Evolutionary conservation across 2,329 filamentous ascomycete genomes (phyloP), one percentile per base, ranked within the genome.

Genomic region (Neofusicoccum sp.): DNA sequence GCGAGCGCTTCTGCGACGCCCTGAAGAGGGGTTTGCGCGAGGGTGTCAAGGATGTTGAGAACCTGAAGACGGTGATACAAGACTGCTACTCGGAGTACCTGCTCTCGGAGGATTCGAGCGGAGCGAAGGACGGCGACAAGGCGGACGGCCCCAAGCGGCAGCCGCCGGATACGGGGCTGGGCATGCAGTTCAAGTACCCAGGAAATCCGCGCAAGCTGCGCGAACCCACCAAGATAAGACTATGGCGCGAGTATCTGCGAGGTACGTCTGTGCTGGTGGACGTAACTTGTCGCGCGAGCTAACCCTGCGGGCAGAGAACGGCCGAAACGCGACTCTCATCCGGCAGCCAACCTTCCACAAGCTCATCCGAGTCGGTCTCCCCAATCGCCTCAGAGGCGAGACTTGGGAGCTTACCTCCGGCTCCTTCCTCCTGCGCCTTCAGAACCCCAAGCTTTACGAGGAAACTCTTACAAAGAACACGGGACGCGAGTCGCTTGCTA

Each of bases 271-370:
- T 36, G 2, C 29, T 14, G 5, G 3, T 9, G n/a, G 8, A 6
- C 12, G 6, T 1, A 31, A 4, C 33, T 22, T 34, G 9, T 11
- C 37, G 54, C 22, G 29, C 16, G 12, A 12, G 33, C 61, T 62
- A 16, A 62, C 33, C 3, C 34, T 1, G 14, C 7, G 3, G 4
- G 66, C 66, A 83, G 95, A 98, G 74, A 98, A 98, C 73, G 95
- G 95, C 56, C 88, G 95, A 63, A 98, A 97, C 77, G 86, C 90
- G 61, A 98, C 93, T 1, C 80, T 99, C 59, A 89, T 99, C 64
- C 90, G 95, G 63, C 95, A 99, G 74, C 94, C 95, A 3, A 98
- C 95, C 31, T 98, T 98, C 71, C 95, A 98, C 79, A 97, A 98
- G 76, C 86, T 99, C 56, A 97, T 99, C 67, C 88, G 95, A 60